phyloP scores from a whole-genome alignment of 495 filamentous ascomycete species.

The Sordaria brevicollis region DNA sequence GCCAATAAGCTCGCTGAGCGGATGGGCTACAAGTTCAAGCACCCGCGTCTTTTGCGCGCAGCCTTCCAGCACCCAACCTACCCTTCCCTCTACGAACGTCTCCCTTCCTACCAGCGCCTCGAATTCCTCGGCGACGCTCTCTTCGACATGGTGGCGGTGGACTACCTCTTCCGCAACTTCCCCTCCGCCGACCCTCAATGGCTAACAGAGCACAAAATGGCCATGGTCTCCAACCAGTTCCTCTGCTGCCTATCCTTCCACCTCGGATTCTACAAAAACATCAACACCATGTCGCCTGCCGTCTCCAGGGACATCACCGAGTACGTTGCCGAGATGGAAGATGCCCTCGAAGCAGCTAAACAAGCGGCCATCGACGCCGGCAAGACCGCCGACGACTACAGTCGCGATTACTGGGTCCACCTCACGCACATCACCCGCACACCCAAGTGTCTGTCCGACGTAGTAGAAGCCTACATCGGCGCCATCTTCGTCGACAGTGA shows the following conservation, averaged over 20 bases:
- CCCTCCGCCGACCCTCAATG: conserved; percentile 84
- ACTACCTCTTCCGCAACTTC: conserved; percentile 65
- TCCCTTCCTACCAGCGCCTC: conserved; percentile 84
- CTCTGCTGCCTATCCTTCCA: conserved; percentile 70
- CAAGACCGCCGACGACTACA: conserved; percentile 32
- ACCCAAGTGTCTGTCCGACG: conserved; percentile 81
- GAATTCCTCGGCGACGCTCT: conserved; percentile 91
- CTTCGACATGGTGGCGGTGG: conserved; percentile 78
- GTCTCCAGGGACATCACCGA: conserved; percentile 54
- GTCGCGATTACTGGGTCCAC: conserved; percentile 69
- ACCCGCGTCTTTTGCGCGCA: conserved; percentile 66
- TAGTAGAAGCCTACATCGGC: conserved; percentile 82
- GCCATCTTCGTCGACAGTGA: conserved; percentile 87
- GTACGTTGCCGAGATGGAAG: conserved; percentile 58
- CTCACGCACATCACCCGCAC: conserved; percentile 51
- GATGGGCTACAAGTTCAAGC: conserved; percentile 71
- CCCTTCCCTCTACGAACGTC: conserved; percentile 52
- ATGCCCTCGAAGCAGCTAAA: conserved; percentile 40
- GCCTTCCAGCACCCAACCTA: conserved; percentile 88
- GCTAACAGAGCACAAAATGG: conserved; percentile 99
- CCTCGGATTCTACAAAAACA: conserved; percentile 64
- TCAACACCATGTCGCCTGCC: conserved; percentile 49
- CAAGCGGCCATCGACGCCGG: conserved; percentile 23
- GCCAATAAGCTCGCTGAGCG: conserved; percentile 52
- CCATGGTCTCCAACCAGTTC: conserved; percentile 97